phyloP scores from a whole-genome alignment of 2,329 filamentous ascomycete species.

The Alternaria ethzedia region DNA sequence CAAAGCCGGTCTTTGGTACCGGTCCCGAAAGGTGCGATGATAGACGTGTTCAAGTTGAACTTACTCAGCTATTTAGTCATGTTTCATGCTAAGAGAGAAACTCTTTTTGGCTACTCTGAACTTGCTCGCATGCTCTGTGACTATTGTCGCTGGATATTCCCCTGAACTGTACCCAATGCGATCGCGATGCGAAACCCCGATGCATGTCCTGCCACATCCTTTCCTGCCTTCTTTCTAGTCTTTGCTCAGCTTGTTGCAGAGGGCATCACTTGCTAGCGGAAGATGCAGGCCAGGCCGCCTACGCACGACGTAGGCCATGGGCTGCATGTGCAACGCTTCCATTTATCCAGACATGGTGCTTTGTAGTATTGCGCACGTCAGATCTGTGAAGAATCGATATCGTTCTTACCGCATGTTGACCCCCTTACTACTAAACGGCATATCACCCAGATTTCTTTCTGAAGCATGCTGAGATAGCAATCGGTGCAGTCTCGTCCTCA shows the following conservation, averaged over 20 bases:
- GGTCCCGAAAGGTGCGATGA: neutral
- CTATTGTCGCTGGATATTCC: neutral
- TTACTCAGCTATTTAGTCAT: neutral
- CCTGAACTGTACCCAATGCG: neutral
- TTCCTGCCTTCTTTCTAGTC: neutral
- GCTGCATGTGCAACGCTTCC: neutral
- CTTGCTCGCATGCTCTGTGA: neutral
- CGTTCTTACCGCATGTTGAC: neutral
- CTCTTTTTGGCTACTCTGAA: neutral
- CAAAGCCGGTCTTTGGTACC: neutral
- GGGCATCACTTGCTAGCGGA: neutral
- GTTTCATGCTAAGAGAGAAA: neutral
- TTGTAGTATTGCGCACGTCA: neutral
- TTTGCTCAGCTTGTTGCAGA: neutral
- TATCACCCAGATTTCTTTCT: neutral
- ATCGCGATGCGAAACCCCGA: neutral
- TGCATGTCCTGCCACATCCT: neutral
- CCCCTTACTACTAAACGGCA: neutral
- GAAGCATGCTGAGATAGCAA: neutral
- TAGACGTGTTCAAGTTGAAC: neutral
- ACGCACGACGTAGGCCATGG: neutral
- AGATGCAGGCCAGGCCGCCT: neutral
- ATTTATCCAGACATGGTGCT: neutral
- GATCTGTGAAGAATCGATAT: neutral
- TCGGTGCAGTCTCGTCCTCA: neutral